A percentile compares a stretch with the other conserved stretches of the same genome.
phyloP scores from a whole-genome alignment of 1,284 basidiomycete species.

The Marasmius tenuissimus region DNA sequence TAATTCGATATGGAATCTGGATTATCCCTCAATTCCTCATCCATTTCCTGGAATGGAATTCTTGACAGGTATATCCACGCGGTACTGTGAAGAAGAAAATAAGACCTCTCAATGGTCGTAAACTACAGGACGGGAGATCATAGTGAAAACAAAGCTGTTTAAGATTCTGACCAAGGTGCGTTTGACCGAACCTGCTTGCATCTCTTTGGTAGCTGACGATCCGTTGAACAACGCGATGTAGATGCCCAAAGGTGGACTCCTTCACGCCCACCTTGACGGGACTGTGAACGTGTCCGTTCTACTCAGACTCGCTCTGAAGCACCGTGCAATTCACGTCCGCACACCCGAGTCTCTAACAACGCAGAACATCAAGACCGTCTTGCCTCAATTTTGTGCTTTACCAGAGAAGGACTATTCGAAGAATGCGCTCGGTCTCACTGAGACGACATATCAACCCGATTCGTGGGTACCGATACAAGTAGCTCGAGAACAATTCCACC shows the following conservation, averaged over 20 bases:
- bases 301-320: slow-evolving; percentile 50
- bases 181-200: neutral
- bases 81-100: neutral
- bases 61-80: slow-evolving; percentile 49
- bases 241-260: slow-evolving; percentile 77
- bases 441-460: slow-evolving; percentile 38
- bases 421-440: slow-evolving; percentile 38
- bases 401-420: slow-evolving; percentile 32
- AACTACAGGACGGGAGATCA: slow-evolving; percentile 50
- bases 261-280: slow-evolving; percentile 72
- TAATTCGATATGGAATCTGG: slow-evolving; percentile 53
- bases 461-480: slow-evolving; percentile 54
- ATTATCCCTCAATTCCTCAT: slow-evolving; percentile 53
- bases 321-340: slow-evolving; percentile 61
- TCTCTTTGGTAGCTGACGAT: neutral
- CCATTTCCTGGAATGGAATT: slow-evolving; percentile 79
- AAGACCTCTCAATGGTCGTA: neutral
- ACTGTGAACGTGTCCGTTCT: slow-evolving; percentile 58
- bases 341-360: slow-evolving; percentile 35
- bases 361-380: slow-evolving; percentile 35
- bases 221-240: slow-evolving; percentile 21
- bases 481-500: slow-evolving; percentile 54
- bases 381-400: slow-evolving; percentile 54
- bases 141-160: slow-evolving; percentile 60
- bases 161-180: slow-evolving; percentile 56